Conservation (phyloP, 2,329 filamentous ascomycete species). For the Teratosphaeria pseudoeucalypti region DNA sequence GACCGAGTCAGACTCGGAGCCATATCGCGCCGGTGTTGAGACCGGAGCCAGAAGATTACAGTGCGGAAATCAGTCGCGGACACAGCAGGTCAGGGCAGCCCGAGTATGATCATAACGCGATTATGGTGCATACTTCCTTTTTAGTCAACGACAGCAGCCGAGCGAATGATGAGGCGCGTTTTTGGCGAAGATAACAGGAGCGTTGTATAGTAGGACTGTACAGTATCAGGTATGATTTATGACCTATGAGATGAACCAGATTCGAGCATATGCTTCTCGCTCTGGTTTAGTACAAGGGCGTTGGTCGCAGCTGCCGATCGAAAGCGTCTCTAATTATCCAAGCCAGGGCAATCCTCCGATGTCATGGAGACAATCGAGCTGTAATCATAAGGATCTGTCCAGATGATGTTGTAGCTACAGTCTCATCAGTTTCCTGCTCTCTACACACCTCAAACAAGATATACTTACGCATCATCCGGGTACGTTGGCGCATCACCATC, state of each 20-base stretch:
- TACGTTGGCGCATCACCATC: conserved; percentile 41
- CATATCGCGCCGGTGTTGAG: background rate
- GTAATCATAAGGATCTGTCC: conserved; percentile 46
- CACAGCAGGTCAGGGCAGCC: background rate
- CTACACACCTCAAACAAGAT: background rate
- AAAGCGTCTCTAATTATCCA: conserved; percentile 31
- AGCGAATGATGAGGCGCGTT: background rate
- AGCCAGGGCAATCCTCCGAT: conserved; percentile 45
- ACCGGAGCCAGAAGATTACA: background rate
- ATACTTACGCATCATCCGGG: conserved; percentile 23
- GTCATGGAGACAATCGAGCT: conserved; percentile 34
- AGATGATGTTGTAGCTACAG: conserved; percentile 44
- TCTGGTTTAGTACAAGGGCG: background rate
- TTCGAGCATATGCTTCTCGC: background rate
- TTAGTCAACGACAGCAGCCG: background rate
- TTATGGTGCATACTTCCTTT: background rate
- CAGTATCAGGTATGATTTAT: background rate
- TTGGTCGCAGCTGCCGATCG: background rate
- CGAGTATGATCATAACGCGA: background rate
- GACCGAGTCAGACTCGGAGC: background rate
- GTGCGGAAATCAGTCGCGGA: background rate
- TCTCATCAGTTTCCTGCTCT: background rate
- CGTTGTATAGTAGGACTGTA: background rate
- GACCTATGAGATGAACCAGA: background rate
- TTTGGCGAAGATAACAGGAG: background rate